phyloP scores from a whole-genome alignment of 2,329 filamentous ascomycete species.

The Aphanoascus verrucosus region DNA sequence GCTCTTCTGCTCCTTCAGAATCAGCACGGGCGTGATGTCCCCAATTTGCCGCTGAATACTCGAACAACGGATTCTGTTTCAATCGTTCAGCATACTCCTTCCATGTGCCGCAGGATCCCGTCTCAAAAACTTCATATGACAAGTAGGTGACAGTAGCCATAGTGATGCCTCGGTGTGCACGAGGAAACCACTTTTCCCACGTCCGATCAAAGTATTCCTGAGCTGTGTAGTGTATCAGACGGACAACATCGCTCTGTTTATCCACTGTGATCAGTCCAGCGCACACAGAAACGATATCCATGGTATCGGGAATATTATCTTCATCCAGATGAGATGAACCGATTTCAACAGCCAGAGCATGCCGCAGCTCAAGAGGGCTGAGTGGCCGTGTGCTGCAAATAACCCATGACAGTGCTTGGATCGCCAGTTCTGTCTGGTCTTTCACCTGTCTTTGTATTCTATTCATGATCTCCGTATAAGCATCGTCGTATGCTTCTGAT shows the following conservation, averaged over 20 bases:
- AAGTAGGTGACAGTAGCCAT: constrained; percentile 24
- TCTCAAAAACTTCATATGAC: constrained; percentile 20
- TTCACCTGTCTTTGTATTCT: background rate
- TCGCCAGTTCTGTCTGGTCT: constrained; percentile 4
- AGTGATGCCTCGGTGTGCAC: constrained; percentile 19
- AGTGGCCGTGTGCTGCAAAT: constrained; percentile 20
- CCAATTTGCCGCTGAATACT: constrained; percentile 24
- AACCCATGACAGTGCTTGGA: constrained; percentile 12
- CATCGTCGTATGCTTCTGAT: constrained; percentile 26
- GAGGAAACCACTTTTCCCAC: constrained; percentile 20
- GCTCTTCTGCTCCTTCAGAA: no score
- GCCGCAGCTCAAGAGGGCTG: constrained; percentile 21
- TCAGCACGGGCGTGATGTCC: constrained; percentile 15
- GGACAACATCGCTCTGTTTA: constrained; percentile 17
- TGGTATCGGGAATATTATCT: constrained; percentile 19
- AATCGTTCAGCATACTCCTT: constrained; percentile 17
- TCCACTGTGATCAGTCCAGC: constrained; percentile 20
- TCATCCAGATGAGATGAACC: constrained; percentile 19
- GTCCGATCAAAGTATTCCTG: constrained; percentile 38
- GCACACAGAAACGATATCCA: constrained; percentile 18
- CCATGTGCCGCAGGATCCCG: constrained; percentile 15
- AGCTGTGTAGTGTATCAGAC: constrained; percentile 38
- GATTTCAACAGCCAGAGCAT: constrained; percentile 23
- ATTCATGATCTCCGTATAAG: constrained; percentile 36
- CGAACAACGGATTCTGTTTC: constrained; percentile 18